These are phyloP conservation scores for Shiraia bambusicola DNA, from an alignment of 2,329 filamentous ascomycete species.

Conservation along the genomic window DNA sequence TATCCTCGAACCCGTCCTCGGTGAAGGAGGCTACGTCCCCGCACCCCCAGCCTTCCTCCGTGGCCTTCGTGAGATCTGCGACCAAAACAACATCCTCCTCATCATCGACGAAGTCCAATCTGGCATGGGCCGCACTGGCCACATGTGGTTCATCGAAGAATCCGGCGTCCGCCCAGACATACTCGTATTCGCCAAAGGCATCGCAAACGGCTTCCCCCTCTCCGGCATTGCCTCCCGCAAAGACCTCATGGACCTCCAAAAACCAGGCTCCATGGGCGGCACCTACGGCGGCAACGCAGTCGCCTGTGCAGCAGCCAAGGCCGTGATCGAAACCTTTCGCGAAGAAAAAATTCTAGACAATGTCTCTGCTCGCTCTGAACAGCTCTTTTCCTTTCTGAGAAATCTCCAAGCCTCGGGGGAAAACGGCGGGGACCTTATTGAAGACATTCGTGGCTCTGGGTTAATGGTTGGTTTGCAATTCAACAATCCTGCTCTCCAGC, in stretches of 20 bases:
- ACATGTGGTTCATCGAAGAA: constrained; percentile 49
- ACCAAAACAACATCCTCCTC: constrained; percentile 48
- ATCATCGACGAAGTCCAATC: constrained; percentile 49
- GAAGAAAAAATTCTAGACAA: constrained; percentile 33
- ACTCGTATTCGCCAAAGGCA: constrained; percentile 44
- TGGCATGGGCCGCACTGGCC: constrained; percentile 48
- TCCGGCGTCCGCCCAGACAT: constrained; percentile 48
- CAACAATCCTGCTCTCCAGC: constrained; percentile 17
- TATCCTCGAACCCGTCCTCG: constrained; percentile 32
- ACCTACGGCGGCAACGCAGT: constrained; percentile 35
- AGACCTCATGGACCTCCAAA: constrained; percentile 30
- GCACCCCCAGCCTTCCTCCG: constrained; percentile 34
- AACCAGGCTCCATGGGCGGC: constrained; percentile 34
- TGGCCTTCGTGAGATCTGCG: constrained; percentile 46
- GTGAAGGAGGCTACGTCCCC: constrained; percentile 34
- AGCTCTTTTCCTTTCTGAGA: constrained; percentile 28
- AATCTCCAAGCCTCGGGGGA: constrained; percentile 25
- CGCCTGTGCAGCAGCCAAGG: constrained; percentile 31
- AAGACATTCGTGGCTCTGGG: constrained; percentile 30
- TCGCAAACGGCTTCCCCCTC: constrained; percentile 34
- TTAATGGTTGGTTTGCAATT: constrained; percentile 36
- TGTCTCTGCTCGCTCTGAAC: constrained; percentile 28
- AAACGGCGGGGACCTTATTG: constrained; percentile 31
- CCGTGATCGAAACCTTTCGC: constrained; percentile 27
- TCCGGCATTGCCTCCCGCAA: constrained; percentile 32